phyloP scores from a whole-genome alignment of 805 yeast species.

The Sugiyamaella chiloensis region DNA sequence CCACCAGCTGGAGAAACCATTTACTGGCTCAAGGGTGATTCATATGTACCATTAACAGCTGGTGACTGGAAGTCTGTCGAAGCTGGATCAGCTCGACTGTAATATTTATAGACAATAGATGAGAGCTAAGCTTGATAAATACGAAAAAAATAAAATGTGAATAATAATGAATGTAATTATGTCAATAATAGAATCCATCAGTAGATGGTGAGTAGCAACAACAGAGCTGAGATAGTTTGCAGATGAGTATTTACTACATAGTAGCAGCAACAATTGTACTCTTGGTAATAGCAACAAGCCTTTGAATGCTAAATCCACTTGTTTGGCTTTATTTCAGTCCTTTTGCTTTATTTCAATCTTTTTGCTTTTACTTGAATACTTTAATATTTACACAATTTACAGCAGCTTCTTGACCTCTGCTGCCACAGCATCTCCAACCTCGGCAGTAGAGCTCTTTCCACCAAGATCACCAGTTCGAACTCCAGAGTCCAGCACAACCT shows the following conservation, averaged over 20 bases:
- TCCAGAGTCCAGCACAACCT: constrained; percentile 73
- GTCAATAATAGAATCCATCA: too few species aligned
- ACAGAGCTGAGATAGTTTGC: too few species aligned
- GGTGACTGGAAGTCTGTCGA: constrained; percentile 49
- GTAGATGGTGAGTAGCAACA: too few species aligned
- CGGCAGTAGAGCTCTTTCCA: constrained; percentile 77
- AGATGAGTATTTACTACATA: too few species aligned
- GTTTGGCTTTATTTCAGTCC: too few species aligned
- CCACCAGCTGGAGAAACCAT: constrained; percentile 45
- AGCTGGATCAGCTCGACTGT: constrained; percentile 31
- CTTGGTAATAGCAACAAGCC: not conserved
- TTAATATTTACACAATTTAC: constrained; percentile 6
- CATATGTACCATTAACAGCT: constrained; percentile 55
- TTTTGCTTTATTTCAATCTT: not conserved
- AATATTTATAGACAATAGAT: too few species aligned
- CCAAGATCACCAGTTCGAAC: constrained; percentile 89
- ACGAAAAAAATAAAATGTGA: too few species aligned
- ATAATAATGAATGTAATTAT: too few species aligned
- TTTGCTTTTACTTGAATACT: not conserved
- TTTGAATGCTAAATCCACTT: not conserved
- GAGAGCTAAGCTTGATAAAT: too few species aligned
- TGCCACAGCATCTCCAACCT: constrained; percentile 94
- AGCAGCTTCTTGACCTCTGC: constrained; percentile 61
- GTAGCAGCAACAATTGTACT: too few species aligned
- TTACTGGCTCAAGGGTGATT: constrained; percentile 62